A percentile compares a stretch with the other conserved stretches of the same genome.
Conservation (phyloP, 768 basidiomycete species). For the Panus rudis region DNA sequence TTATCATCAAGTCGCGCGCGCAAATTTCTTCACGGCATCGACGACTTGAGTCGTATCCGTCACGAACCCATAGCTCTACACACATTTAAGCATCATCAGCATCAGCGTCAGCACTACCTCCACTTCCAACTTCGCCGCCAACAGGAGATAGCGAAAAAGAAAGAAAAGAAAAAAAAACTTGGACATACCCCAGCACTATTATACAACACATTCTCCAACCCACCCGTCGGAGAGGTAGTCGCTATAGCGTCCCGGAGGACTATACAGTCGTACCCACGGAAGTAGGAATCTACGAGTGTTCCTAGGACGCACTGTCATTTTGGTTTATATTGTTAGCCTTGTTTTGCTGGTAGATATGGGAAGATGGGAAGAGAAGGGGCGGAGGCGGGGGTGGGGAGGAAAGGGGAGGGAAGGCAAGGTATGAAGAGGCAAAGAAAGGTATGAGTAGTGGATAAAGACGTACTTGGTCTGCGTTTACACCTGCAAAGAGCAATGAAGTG, state of each 20-base stretch:
- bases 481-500: constrained; percentile 53
- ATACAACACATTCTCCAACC: constrained; percentile 49
- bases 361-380: background rate
- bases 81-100: background rate
- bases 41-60: constrained; percentile 29
- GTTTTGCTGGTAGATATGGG: background rate
- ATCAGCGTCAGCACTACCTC: background rate
- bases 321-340: background rate
- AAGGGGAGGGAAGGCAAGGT: background rate
- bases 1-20: too few relatives aligned
- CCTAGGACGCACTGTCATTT: constrained; percentile 65
- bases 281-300: constrained; percentile 58
- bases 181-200: constrained; percentile 38
- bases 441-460: background rate
- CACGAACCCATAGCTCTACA: constrained; percentile 47
- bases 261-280: constrained; percentile 57
- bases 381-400: background rate
- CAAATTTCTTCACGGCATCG: constrained; percentile 1
- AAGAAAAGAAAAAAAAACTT: background rate
- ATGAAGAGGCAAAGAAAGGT: background rate
- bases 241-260: constrained; percentile 51
- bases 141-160: background rate
- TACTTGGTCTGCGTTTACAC: constrained; percentile 65
- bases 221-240: constrained; percentile 55
- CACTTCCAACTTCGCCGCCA: too few relatives aligned